Evolutionary conservation across 345 rosid species (phyloP), one percentile per base, ranked within the genome.

Genomic region (Ceriops decandra): DNA sequence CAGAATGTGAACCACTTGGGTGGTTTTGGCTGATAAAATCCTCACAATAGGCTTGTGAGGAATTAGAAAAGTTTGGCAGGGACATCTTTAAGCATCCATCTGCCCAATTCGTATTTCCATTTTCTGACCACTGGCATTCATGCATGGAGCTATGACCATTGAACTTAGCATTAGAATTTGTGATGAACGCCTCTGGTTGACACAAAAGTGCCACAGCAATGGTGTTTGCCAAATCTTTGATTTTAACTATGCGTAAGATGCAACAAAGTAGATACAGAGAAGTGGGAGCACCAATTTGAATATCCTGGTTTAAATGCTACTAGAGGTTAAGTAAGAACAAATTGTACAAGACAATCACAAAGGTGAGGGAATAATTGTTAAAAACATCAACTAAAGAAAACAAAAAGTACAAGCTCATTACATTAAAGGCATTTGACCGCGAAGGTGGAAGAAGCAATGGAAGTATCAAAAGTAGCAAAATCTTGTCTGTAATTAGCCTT

Each of bases 221-320:
- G 68, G 82, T 80, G 75, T 95, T 95, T 21, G 96, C 93, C 98
- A 95, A 76, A 81, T 95, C 98, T 84, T 87, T 95, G 80, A 90
- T 95, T 82, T 95, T 92, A 69, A 95, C 91, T 63, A 95, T 85
- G 80, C 87, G 91, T 80, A 95, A 77, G 82, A 95, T 95, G 93
- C 97, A 90, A 67, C 95, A 95, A 72, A 95, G 90, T 72, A 92
- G 79, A 80, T 92, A 92, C 69, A 95, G 82, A 60, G 96, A 90
- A 74, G 97, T 90, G 78, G 84, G 72, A 33, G 98, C 84, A 74
- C 88, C 87, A 52, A 88, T 68, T 70, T 81, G 80, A 53, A 68
- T 70, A 58, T 81, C 96, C 99, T 95, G 88, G 70, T 78, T 68
- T 64, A 74, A 59, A 72, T 68, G 76, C 62, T 52, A 74, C 33